Conservation (phyloP, 2,329 filamentous ascomycete genomes). For the Plectosphaerella sp. region DNA sequence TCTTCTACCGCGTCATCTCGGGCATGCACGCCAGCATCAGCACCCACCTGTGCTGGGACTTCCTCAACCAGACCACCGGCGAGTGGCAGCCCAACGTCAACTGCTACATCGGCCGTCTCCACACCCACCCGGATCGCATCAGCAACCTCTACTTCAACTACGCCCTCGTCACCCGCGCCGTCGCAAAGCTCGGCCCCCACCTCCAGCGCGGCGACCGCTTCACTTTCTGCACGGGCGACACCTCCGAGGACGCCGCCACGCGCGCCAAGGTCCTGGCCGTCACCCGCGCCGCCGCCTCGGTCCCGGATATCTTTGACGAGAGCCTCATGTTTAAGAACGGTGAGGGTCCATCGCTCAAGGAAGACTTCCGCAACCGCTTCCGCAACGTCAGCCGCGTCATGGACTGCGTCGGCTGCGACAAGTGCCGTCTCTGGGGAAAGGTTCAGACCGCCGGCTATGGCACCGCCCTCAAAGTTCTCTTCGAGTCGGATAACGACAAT, state of each 20-base stretch:
- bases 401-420: conserved; percentile 98
- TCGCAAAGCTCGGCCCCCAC: conserved; percentile 83
- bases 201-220: conserved; percentile 60
- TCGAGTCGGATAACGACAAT: conserved; percentile 74
- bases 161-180: conserved; percentile 84
- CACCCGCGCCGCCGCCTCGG: conserved; percentile 63
- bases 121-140: conserved; percentile 81
- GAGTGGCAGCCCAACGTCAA: conserved; percentile 86
- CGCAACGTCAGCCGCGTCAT: conserved; percentile 94
- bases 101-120: conserved; percentile 85
- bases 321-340: conserved; percentile 87
- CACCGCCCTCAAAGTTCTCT: conserved; percentile 89
- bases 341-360: conserved; percentile 75
- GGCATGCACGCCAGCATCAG: conserved; percentile 99
- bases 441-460: conserved; percentile 93
- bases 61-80: conserved; percentile 90
- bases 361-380: conserved; percentile 96
- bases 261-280: conserved; percentile 78
- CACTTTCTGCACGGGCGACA: conserved; percentile 88
- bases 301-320: conserved; percentile 88
- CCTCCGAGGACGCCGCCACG: conserved; percentile 71
- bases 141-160: conserved; percentile 99
- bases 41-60: conserved; percentile 93
- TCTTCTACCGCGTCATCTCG: conserved; percentile 91
- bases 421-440: conserved; percentile 97